Conservation (phyloP, 352 stramenopile genomes). For the Pythium brachiatum region DNA sequence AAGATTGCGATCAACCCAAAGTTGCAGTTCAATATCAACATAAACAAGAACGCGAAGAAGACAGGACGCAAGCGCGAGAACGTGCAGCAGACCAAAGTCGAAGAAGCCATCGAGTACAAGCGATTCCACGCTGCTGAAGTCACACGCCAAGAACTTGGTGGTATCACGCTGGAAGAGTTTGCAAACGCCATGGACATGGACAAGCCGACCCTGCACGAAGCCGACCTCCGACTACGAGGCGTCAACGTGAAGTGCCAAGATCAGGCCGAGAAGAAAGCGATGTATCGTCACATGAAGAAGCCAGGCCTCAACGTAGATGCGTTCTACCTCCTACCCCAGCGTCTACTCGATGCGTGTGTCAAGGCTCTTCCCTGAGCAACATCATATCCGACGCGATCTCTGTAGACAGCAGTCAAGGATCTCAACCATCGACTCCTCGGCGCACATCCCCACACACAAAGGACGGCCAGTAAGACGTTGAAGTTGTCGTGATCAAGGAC, state of each 20-base stretch:
- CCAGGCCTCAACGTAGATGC: not conserved
- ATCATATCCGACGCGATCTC: not conserved
- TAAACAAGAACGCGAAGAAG: no score
- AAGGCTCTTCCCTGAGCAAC: not conserved
- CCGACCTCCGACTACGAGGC: not conserved
- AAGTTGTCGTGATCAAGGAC: not conserved
- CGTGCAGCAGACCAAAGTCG: no score
- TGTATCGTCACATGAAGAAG: not conserved
- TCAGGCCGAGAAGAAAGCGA: not conserved
- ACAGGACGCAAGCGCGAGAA: no score
- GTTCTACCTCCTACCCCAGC: constrained; percentile 1
- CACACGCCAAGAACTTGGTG: not conserved
- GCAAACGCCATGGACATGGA: not conserved
- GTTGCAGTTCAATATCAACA: no score
- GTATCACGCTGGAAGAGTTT: not conserved
- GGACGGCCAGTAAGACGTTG: not conserved
- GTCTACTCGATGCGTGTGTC: not conserved
- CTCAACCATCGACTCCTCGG: not conserved
- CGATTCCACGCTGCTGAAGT: not conserved
- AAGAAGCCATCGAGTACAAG: no score
- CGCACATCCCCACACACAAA: not conserved
- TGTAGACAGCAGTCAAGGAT: not conserved
- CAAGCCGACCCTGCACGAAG: not conserved
- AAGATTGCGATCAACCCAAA: no score
- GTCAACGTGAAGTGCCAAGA: not conserved